Percentiles rank a stretch among this genome's conserved stretches.
phyloP scores from a whole-genome alignment of 1,139 yeast genomes.

The Nakaseomyces nivariensis region DNA sequence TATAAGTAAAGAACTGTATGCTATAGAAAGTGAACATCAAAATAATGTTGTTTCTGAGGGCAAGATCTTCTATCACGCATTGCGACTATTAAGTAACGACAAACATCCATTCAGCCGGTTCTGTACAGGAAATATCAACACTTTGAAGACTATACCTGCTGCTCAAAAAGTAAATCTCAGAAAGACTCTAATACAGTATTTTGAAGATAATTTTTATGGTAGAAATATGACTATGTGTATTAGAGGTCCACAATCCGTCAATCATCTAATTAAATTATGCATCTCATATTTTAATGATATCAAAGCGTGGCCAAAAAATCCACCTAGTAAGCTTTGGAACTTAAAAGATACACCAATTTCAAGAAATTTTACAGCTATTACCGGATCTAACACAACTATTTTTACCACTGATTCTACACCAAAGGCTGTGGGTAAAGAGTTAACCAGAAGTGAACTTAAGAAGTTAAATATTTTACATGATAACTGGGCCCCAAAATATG shows the following conservation, averaged over 20 bases:
- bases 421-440: background rate
- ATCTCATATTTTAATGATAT: constrained; percentile 34
- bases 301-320: background rate
- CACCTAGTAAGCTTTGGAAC: background rate
- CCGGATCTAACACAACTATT: background rate
- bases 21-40: constrained; percentile 56
- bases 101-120: constrained; percentile 58
- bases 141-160: constrained; percentile 46
- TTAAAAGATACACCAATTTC: background rate
- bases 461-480: constrained; percentile 11
- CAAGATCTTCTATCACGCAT: constrained; percentile 48
- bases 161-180: constrained; percentile 41
- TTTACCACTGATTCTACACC: background rate
- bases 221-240: constrained; percentile 50
- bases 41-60: constrained; percentile 36
- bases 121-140: constrained; percentile 59
- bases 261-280: constrained; percentile 44
- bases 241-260: constrained; percentile 55
- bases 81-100: constrained; percentile 39
- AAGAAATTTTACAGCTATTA: background rate
- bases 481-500: constrained; percentile 17
- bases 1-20: constrained; percentile 43
- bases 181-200: constrained; percentile 43
- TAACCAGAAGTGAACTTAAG: background rate
- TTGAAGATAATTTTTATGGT: constrained; percentile 39